Evolutionary conservation across 176 grass and related monocot genomes (phyloP), one percentile per base, ranked within the genome.

Genomic region (Stipa capillata): DNA sequence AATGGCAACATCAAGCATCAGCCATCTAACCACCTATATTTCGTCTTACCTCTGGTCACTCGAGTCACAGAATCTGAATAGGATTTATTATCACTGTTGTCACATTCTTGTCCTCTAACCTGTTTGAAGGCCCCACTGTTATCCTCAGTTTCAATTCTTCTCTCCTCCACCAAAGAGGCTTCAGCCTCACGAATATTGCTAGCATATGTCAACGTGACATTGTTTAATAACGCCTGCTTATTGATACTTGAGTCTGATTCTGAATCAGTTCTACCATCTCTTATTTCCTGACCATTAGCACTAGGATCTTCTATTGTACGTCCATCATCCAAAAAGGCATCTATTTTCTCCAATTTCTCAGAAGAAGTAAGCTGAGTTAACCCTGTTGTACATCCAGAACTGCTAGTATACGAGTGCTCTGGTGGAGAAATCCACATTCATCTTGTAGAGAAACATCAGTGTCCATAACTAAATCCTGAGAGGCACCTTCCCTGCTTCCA

Each of bases 401-500:
- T 89, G 80, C 92, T 92, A 48, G 91, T 97, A 86, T 90, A 97
- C 42, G 92, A 88, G 56, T 86, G 63, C 77, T 88, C 85, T 66
- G 91, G 95, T 85, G 95, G 91, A 77, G 95, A 97, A 70, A 97
- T 89, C 95, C 95, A 94, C 65, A 85, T 75, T 87, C 91, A 92
- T 97, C 91, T 79, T 90, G 94, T 33, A 81, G 49, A 87, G 83
- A 80, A 79, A 56, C 12, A 21, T 82, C 73, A 23, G 43, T 21
- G 78, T 64, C 84, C 61, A 67, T 55, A 48, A 64, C 45, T 43
- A 85, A 81, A 79, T 90, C 80, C 70, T 88, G 73, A 77, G 73
- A 68, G 43, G 44, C 66, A 56, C 50, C 76, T 80, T 85, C 89
- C 76, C 49, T 79, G 39, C 84, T 86, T 44, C 41, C 89, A 36